These are phyloP conservation scores for Coelastrella sp. DNA, from an alignment of 139 green algal genomes.

Conservation along the genomic window DNA sequence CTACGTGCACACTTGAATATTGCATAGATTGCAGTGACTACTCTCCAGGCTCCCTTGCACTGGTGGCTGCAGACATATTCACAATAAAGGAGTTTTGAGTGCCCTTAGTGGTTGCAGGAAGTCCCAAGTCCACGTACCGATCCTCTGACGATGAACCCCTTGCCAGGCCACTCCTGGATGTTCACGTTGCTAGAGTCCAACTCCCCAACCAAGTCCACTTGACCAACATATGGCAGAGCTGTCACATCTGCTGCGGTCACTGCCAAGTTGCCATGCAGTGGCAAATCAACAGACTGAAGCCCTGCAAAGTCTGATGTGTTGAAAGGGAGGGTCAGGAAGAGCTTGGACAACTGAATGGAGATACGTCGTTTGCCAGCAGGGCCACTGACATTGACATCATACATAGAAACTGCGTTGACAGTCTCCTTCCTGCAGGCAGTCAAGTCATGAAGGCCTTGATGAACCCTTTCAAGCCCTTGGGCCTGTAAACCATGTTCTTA, in stretches of 20 bases:
- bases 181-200: constrained; percentile 2
- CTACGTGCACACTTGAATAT: too few relatives aligned
- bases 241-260: background rate
- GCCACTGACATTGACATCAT: background rate
- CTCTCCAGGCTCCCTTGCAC: too few relatives aligned
- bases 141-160: background rate
- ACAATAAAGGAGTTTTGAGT: too few relatives aligned
- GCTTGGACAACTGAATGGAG: background rate
- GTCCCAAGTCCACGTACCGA: constrained; percentile 12
- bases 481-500: background rate
- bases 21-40: too few relatives aligned
- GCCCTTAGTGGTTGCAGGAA: too few relatives aligned
- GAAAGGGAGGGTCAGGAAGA: constrained; percentile 13
- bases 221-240: constrained; percentile 14
- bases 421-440: background rate
- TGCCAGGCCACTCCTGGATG: background rate
- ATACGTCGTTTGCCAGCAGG: background rate
- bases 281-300: constrained; percentile 16
- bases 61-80: too few relatives aligned
- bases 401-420: constrained; percentile 18
- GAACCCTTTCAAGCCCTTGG: too few relatives aligned
- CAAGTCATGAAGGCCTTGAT: too few relatives aligned
- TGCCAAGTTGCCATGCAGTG: background rate
- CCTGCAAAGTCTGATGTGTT: background rate
- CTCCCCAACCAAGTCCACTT: constrained; percentile 4